phyloP scores from a whole-genome alignment of 208 protist genomes.

The Porcisia hertigi region DNA sequence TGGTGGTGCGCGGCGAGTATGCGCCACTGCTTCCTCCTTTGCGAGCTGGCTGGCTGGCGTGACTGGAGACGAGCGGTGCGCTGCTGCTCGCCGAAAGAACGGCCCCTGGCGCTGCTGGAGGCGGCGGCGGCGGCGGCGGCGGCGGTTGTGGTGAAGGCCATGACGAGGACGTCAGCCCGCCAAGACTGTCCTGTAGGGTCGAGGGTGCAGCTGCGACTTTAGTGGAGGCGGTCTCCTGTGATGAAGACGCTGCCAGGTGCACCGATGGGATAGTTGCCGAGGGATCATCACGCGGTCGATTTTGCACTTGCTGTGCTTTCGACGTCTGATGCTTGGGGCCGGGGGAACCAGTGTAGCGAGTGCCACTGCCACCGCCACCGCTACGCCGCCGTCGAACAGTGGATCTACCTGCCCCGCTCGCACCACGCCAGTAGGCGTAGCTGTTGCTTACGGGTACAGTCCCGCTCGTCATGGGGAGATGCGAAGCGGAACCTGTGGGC shows the following conservation, averaged over 20 bases:
- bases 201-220: not conserved
- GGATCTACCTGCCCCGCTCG: not conserved
- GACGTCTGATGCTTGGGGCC: not conserved
- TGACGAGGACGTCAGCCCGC: not conserved
- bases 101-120: not conserved
- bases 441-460: not conserved
- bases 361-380: conserved; percentile 7
- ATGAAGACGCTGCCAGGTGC: not conserved
- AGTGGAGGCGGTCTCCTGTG: not conserved
- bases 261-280: not conserved
- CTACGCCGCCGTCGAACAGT: conserved; percentile 6
- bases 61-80: not conserved
- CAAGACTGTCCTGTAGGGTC: not conserved
- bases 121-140: not conserved
- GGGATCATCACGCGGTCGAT: not conserved
- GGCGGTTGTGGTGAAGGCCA: conserved; percentile 1
- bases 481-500: not conserved
- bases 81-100: not conserved
- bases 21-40: conserved; percentile 1
- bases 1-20: conserved; percentile 3
- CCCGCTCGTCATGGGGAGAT: not conserved
- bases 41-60: not conserved
- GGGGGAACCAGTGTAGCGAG: not conserved
- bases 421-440: conserved; percentile 12
- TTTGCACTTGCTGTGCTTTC: conserved; percentile 4